Conservation (phyloP, 1,139 yeast genomes). For the Lodderomyces pseudojiufengensis region DNA sequence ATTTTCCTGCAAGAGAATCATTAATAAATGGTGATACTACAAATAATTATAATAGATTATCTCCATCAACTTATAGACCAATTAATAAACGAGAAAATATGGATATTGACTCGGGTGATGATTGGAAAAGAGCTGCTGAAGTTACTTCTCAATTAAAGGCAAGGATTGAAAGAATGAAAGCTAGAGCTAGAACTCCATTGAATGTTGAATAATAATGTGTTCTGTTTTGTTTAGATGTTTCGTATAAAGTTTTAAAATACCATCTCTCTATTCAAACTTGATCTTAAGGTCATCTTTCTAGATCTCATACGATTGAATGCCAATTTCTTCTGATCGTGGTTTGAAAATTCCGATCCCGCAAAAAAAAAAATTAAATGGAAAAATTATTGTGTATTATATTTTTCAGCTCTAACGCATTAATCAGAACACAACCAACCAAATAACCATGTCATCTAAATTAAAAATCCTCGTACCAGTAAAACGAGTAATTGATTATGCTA, state of each 20-base stretch:
- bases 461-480: conserved; percentile 90
- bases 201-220: conserved; percentile 8
- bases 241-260: too few relatives aligned
- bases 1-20: neutral
- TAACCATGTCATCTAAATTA: conserved; percentile 53
- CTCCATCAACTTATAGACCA: neutral
- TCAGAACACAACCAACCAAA: too few relatives aligned
- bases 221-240: too few relatives aligned
- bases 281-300: too few relatives aligned
- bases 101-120: conserved; percentile 50
- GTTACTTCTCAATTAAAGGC: conserved; percentile 84
- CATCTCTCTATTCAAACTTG: too few relatives aligned
- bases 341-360: too few relatives aligned
- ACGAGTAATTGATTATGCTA: conserved; percentile 90
- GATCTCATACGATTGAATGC: too few relatives aligned
- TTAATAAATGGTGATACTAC: neutral
- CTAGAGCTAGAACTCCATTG: conserved; percentile 21
- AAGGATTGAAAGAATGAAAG: conserved; percentile 86
- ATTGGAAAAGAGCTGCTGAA: conserved; percentile 88
- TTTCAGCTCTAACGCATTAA: too few relatives aligned
- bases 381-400: too few relatives aligned
- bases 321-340: too few relatives aligned
- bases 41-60: neutral
- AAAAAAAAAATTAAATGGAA: too few relatives aligned
- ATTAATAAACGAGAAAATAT: conserved; percentile 5